Percentiles rank a stretch among this genome's conserved stretches.
Evolutionary conservation across 352 stramenopile species (phyloP).

Genomic region (Phytophthora macrochlamydospora): DNA sequence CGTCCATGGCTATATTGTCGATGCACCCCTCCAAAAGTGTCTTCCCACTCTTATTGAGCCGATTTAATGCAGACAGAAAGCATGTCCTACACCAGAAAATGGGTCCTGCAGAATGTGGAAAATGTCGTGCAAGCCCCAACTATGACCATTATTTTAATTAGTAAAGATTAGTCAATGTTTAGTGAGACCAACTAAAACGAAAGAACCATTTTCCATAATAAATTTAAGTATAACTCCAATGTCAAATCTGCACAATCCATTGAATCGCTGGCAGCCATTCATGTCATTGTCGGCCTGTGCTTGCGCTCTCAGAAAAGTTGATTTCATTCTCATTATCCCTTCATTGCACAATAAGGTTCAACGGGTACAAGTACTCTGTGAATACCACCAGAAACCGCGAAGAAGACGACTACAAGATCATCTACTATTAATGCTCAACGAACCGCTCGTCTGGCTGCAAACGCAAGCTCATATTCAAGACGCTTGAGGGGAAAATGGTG

Average conservation of each 20-base stretch:
- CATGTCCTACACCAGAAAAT: neutral
- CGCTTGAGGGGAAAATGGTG: neutral
- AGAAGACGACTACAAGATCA: neutral
- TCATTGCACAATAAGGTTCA: constrained; percentile 3
- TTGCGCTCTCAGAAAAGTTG: neutral
- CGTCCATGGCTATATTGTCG: constrained; percentile 1
- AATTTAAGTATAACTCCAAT: neutral
- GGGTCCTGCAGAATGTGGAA: neutral
- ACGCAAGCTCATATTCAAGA: constrained; percentile 5
- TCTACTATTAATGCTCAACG: constrained; percentile 2
- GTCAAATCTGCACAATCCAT: neutral
- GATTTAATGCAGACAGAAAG: neutral
- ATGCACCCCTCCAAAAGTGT: constrained; percentile 3
- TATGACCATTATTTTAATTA: neutral
- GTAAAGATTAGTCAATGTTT: neutral
- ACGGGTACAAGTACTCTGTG: constrained; percentile 5
- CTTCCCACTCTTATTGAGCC: constrained; percentile 5
- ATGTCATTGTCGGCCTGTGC: neutral
- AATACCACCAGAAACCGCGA: neutral
- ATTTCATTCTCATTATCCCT: neutral
- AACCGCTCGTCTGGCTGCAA: constrained; percentile 1
- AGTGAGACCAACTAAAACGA: no score
- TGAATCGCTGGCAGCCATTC: neutral
- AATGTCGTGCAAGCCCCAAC: neutral
- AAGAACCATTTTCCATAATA: neutral